Percentiles rank a stretch among this genome's conserved stretches.
phyloP scores from a whole-genome alignment of 2,329 filamentous ascomycete genomes.

The Hypoxylon sp. region DNA sequence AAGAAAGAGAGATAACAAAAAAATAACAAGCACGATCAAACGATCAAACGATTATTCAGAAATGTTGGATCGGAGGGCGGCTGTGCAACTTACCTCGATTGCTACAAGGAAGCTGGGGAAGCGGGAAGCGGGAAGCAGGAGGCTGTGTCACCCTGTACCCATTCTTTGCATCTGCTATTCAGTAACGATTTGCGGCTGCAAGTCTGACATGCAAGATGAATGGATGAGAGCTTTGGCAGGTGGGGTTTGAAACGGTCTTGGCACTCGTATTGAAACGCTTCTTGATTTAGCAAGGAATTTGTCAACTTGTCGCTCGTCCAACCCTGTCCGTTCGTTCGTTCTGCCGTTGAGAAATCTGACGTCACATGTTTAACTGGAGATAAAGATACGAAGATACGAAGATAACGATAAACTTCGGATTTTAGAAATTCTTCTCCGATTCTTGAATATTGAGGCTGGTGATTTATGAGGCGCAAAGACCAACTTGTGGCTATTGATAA shows the following conservation, averaged over 20 bases:
- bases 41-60: constrained; percentile 3
- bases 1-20: constrained; percentile 12
- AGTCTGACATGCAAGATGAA: constrained; percentile 13
- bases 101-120: constrained; percentile 16
- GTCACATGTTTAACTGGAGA: constrained; percentile 26
- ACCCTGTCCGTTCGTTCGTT: too few species aligned
- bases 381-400: too few species aligned
- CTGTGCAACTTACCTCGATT: not conserved
- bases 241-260: constrained; percentile 25
- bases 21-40: constrained; percentile 1
- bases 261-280: constrained; percentile 36
- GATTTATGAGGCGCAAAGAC: too few species aligned
- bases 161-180: constrained; percentile 9
- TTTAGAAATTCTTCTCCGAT: constrained; percentile 7
- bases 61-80: not conserved
- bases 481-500: constrained; percentile 17
- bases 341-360: too few species aligned
- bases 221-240: constrained; percentile 6
- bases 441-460: not conserved
- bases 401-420: too few species aligned
- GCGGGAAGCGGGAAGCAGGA: constrained; percentile 14
- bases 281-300: not conserved
- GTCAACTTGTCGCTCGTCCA: too few species aligned
- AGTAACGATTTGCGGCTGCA: constrained; percentile 26
- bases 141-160: constrained; percentile 30